Evolutionary conservation across 2,329 filamentous ascomycete species (phyloP).

Genomic region (Trichophyton schoenleinii): DNA sequence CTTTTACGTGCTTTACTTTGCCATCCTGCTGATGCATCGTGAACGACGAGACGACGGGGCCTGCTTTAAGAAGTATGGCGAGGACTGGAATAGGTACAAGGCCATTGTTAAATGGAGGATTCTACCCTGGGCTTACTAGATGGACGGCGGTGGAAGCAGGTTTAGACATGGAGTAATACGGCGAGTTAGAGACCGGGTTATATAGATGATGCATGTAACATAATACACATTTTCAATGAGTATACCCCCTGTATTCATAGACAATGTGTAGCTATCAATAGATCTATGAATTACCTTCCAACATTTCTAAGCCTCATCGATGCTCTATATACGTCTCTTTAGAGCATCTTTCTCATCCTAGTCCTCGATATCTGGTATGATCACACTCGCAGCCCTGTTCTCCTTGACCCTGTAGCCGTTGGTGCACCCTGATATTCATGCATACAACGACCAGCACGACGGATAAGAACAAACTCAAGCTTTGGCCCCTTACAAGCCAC

Average conservation of each 20-base stretch:
- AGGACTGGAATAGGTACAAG: conserved; percentile 14
- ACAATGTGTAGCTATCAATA: too few species aligned
- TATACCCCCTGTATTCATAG: too few species aligned
- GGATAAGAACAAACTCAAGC: too few species aligned
- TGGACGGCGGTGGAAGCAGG: background rate
- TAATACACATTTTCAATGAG: background rate
- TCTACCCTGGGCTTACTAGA: conserved; percentile 12
- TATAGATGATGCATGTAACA: background rate
- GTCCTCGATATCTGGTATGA: too few species aligned
- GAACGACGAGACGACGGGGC: conserved; percentile 16
- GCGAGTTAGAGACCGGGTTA: background rate
- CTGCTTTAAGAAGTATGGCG: conserved; percentile 15
- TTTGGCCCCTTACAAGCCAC: background rate
- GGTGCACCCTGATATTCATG: background rate
- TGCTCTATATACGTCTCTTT: too few species aligned
- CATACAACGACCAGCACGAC: background rate
- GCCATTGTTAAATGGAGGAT: conserved; percentile 13
- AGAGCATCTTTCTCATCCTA: too few species aligned
- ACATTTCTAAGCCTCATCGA: too few species aligned
- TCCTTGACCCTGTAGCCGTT: background rate
- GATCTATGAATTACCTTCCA: background rate
- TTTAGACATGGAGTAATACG: background rate
- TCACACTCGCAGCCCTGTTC: background rate
- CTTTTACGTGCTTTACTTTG: conserved; percentile 16
- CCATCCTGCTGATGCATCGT: conserved; percentile 14